phyloP scores from a whole-genome alignment of 805 yeast genomes.

The Pachysolen tannophilus region DNA sequence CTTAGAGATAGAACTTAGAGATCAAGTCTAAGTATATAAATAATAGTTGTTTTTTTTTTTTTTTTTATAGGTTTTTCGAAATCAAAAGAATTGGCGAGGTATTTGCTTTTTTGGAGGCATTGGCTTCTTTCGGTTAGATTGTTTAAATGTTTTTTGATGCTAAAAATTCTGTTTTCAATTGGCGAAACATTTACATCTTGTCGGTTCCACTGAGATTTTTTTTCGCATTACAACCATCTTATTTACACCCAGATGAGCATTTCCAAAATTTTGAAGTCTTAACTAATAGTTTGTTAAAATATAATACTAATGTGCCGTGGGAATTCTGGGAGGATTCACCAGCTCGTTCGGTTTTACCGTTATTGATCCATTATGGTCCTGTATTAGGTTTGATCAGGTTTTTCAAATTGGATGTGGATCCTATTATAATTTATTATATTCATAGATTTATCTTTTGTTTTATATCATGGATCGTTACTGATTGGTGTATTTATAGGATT shows the following conservation, averaged over 20 bases:
- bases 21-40: no score
- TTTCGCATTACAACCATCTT: constrained; percentile 64
- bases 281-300: constrained; percentile 30
- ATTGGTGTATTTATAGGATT: constrained; percentile 21
- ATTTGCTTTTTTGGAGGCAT: no score
- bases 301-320: constrained; percentile 61
- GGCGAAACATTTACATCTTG: constrained; percentile 41
- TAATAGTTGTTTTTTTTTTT: no score
- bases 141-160: no score
- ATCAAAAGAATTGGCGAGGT: no score
- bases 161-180: no score
- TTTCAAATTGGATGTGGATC: constrained; percentile 34
- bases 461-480: constrained; percentile 23
- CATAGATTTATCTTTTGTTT: constrained; percentile 38
- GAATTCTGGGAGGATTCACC: constrained; percentile 56
- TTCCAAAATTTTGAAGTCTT: constrained; percentile 83
- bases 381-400: constrained; percentile 16
- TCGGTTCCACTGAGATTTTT: constrained; percentile 42
- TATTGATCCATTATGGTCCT: constrained; percentile 67
- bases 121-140: no score
- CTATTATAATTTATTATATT: constrained; percentile 44
- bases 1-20: no score
- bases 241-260: constrained; percentile 97
- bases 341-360: constrained; percentile 64
- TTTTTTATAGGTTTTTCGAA: no score